A percentile compares a stretch with the other conserved stretches of the same genome.
Evolutionary conservation across 441 rosid species (phyloP).

Genomic region (Pelargonium citronellum): DNA sequence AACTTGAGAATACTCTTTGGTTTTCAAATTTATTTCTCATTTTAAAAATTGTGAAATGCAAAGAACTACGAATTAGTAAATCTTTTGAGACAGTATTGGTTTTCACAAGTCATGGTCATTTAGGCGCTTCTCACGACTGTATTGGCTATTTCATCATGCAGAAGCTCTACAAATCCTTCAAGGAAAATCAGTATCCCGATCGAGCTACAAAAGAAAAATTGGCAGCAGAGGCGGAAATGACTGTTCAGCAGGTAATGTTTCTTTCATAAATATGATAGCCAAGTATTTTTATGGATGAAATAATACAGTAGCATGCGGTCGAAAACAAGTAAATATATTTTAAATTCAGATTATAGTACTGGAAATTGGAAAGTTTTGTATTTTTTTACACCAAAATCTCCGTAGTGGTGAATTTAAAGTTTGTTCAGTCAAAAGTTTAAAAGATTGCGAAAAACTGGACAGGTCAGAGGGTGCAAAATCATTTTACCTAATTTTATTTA

Average conservation of each 20-base stretch:
- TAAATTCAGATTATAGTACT: no score
- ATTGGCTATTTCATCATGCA: conserved; percentile 33
- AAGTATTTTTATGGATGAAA: no score
- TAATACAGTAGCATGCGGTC: no score
- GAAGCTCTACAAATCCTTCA: conserved; percentile 52
- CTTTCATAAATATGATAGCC: conserved; percentile 1
- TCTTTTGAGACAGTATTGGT: not conserved
- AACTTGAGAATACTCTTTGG: not conserved
- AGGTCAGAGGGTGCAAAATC: no score
- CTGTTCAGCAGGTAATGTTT: conserved; percentile 53
- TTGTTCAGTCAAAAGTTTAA: not conserved
- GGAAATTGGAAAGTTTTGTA: no score
- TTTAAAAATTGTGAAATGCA: not conserved
- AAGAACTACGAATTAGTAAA: not conserved
- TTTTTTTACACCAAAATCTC: no score
- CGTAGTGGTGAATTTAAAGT: not conserved
- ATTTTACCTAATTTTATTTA: not conserved
- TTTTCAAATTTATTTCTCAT: not conserved
- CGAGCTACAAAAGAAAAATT: conserved; percentile 48
- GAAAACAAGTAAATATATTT: no score
- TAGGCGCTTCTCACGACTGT: not conserved
- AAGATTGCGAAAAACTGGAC: no score
- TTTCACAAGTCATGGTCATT: not conserved
- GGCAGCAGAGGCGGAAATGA: conserved; percentile 59
- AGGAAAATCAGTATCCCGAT: conserved; percentile 69